Base-by-base conservation (phyloP, 1,284 basidiomycete species). In the Blastosporella zonata region DNA sequence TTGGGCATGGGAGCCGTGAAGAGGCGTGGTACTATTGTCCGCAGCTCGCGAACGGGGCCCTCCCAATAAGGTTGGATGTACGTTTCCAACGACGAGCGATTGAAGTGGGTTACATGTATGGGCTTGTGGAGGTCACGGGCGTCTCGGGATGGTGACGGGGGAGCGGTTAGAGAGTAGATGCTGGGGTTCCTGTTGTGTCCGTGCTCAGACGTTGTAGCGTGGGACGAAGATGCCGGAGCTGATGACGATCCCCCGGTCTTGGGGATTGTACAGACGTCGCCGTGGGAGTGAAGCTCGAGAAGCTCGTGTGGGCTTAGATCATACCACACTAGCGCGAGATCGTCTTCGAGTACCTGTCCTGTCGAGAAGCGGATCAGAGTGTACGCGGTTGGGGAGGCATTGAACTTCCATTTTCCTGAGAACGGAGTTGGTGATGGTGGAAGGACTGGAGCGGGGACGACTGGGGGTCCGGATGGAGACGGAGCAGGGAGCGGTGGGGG, bases 51-150 rank as follows among this genome's bases (percentile, higher is more conserved):
- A 8, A 81, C 78, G 61, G 70, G 76, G 8, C 80, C 78, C 47
- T 85, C 82, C 67, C 86, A 87, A 65, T 85, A 89, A 0, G 86
- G 85, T 31, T 75, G 69, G 12, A 78, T 66, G 55, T 89, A 89
- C 1, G 71, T 67, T n/a, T 60, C 58, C 1, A 73, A 61, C 28
- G 64, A 38, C 2, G 42, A 22, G 9, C 61, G 56, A 44, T 59
- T 47, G 3, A 62, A 53, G 2, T 37, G 40, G 22, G 55, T 47
- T 29, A 56, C 37, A 38, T 50, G 52, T 2, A 39, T 29, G 27
- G 2, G 31, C 12, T 15, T 38, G 23, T 33, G 28, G 12, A 31
- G n/a, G 31, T 31, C 17, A 4, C 22, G 23, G 25, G 9, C 12
- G 7, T 27, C 17, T 28, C 33, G 3, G 13, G 20, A 28, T 12